Evolutionary conservation across 352 stramenopile genomes (phyloP).

Genomic region (Phytopythium montanum): DNA sequence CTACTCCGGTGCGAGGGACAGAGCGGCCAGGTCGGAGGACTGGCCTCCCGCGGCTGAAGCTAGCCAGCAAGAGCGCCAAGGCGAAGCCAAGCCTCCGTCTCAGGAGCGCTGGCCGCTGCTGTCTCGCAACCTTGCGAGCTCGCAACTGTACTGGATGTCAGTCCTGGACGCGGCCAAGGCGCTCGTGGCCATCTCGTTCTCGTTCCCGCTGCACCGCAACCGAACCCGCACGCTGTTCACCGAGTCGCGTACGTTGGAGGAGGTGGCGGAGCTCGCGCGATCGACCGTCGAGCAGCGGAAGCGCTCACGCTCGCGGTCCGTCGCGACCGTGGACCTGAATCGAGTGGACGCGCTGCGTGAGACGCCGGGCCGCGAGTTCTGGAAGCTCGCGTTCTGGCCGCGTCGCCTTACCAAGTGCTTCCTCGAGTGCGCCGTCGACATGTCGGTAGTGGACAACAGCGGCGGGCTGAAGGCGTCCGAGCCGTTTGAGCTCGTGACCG

Average conservation of each 20-base stretch:
- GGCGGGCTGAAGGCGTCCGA: constrained; percentile 22
- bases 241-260: constrained; percentile 32
- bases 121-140: constrained; percentile 34
- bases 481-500: constrained; percentile 56
- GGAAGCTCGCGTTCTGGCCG: constrained; percentile 56
- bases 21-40: background rate
- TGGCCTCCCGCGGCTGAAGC: background rate
- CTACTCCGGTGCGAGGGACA: background rate
- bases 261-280: constrained; percentile 38
- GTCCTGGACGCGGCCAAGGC: constrained; percentile 55
- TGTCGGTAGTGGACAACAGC: constrained; percentile 19
- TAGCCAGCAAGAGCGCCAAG: background rate
- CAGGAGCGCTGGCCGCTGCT: constrained; percentile 29
- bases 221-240: constrained; percentile 49
- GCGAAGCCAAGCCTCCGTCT: background rate
- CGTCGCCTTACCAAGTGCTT: constrained; percentile 37
- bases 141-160: constrained; percentile 48
- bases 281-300: constrained; percentile 12
- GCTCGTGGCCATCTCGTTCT: constrained; percentile 41
- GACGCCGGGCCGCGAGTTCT: constrained; percentile 36
- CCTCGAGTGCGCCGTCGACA: constrained; percentile 43
- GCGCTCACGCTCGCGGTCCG: constrained; percentile 3
- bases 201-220: constrained; percentile 50
- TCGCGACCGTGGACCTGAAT: constrained; percentile 22
- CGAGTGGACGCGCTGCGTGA: constrained; percentile 42